phyloP scores from a whole-genome alignment of 306 rosid species.

The Cucurbita argyrosperma region DNA sequence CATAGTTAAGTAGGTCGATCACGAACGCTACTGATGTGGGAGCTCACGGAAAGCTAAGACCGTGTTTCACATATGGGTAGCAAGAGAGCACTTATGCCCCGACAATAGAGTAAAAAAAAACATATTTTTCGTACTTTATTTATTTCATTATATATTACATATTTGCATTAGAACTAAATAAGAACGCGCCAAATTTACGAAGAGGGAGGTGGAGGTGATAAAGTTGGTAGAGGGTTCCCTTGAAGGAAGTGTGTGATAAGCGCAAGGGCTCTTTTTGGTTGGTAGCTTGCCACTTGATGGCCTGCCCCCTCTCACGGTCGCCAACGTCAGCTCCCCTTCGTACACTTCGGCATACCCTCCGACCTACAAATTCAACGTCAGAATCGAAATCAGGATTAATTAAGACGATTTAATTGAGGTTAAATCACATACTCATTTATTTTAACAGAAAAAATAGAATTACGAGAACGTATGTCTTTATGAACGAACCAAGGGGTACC shows the following conservation, averaged over 20 bases:
- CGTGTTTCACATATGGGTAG: no score
- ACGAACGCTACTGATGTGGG: no score
- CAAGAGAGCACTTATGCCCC: no score
- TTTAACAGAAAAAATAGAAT: not conserved
- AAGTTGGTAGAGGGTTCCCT: slow-evolving; percentile 30
- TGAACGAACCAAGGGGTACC: slow-evolving; percentile 64
- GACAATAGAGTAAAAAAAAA: no score
- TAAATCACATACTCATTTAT: no score
- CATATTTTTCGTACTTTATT: not conserved
- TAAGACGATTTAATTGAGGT: no score
- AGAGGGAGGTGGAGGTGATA: not conserved
- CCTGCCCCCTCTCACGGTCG: slow-evolving; percentile 70
- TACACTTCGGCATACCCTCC: slow-evolving; percentile 60
- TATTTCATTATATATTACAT: no score
- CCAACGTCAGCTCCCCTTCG: slow-evolving; percentile 45
- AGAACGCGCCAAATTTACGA: not conserved
- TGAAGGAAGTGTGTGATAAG: slow-evolving; percentile 44
- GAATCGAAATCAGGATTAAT: no score
- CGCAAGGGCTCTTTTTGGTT: slow-evolving; percentile 57
- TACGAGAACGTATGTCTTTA: slow-evolving; percentile 33
- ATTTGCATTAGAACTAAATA: not conserved
- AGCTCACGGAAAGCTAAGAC: no score
- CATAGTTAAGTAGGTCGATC: no score
- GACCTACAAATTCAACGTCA: slow-evolving; percentile 17
- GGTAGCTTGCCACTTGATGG: slow-evolving; percentile 57